These are phyloP conservation scores for Xerophyta viscosa DNA, from an alignment of 106 monocot species.

Conservation along the genomic window DNA sequence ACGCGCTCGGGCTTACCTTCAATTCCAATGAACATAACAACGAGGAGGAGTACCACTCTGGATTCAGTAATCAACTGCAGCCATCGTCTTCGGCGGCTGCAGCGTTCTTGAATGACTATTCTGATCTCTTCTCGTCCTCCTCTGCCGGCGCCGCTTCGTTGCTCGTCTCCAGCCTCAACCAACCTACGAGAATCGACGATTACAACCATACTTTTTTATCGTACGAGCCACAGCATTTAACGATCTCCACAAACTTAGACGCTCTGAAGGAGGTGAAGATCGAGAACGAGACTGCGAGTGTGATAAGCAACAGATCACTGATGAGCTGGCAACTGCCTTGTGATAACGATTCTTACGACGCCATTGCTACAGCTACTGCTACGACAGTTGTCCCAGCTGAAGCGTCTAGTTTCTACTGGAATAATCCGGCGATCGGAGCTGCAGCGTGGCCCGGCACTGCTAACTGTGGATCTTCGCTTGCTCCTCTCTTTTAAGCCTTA, in stretches of 20 bases:
- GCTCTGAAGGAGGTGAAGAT: slow-evolving; percentile 11
- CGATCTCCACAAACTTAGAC: not conserved
- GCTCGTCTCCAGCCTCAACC: slow-evolving; percentile 11
- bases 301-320: not conserved
- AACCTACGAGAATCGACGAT: slow-evolving; percentile 3
- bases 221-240: slow-evolving; percentile 3
- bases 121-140: slow-evolving; percentile 16
- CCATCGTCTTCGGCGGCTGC: slow-evolving; percentile 1
- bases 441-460: slow-evolving; percentile 19
- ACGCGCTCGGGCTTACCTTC: slow-evolving; percentile 15
- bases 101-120: slow-evolving; percentile 14
- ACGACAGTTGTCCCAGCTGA: not conserved
- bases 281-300: slow-evolving; percentile 2
- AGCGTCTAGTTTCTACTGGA: slow-evolving; percentile 17
- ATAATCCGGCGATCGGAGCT: slow-evolving; percentile 2
- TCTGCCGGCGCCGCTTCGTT: slow-evolving; percentile 15
- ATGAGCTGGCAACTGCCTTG: slow-evolving; percentile 16
- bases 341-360: slow-evolving; percentile 4
- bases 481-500: slow-evolving; percentile 35
- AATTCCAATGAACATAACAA: not conserved
- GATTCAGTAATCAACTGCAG: not conserved
- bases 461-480: slow-evolving; percentile 32
- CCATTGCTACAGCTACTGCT: not conserved
- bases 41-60: not conserved
- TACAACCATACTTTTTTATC: slow-evolving; percentile 3